A percentile compares a stretch with the other conserved stretches of the same genome.
These are phyloP conservation scores for Salinomyces thailandicus DNA, from an alignment of 2,329 filamentous ascomycete genomes.

Conservation along the genomic window DNA sequence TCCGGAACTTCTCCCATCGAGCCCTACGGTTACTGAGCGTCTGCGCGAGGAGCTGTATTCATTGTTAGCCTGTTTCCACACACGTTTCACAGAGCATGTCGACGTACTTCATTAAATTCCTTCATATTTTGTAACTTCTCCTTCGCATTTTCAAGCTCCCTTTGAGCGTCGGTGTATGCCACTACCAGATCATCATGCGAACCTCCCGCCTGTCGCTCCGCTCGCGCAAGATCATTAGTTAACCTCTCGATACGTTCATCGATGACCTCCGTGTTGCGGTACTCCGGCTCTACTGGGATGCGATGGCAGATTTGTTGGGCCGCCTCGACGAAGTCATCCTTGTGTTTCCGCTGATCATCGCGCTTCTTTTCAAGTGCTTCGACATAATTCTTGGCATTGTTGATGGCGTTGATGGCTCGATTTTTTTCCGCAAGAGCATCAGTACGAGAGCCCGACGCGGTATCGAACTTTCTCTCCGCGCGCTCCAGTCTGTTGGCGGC, in stretches of 20 bases:
- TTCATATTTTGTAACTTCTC: constrained; percentile 15
- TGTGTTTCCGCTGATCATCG: constrained; percentile 16
- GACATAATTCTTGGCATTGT: constrained; percentile 24
- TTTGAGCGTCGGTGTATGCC: constrained; percentile 22
- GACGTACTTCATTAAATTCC: constrained; percentile 31
- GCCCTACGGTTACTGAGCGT: constrained; percentile 59
- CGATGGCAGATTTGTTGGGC: constrained; percentile 21
- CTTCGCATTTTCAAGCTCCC: constrained; percentile 14
- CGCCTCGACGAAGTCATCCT: constrained; percentile 16
- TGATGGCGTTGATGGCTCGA: constrained; percentile 26
- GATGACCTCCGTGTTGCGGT: constrained; percentile 25
- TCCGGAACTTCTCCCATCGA: constrained; percentile 73
- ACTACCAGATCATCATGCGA: constrained; percentile 20
- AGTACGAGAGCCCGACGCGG: constrained; percentile 24
- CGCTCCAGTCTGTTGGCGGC: constrained; percentile 19
- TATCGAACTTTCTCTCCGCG: constrained; percentile 22
- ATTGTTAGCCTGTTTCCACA: no score
- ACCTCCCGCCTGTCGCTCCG: constrained; percentile 23
- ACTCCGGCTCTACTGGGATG: constrained; percentile 20
- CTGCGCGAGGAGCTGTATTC: constrained; percentile 39
- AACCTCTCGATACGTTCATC: constrained; percentile 24
- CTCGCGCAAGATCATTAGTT: constrained; percentile 17
- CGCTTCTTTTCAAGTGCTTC: constrained; percentile 20
- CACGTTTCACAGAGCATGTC: no score
- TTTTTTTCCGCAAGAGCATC: constrained; percentile 35